A percentile compares a stretch with the other conserved stretches of the same genome.
Evolutionary conservation across 1,284 basidiomycete species (phyloP).

Genomic region (Naganishia sp.): DNA sequence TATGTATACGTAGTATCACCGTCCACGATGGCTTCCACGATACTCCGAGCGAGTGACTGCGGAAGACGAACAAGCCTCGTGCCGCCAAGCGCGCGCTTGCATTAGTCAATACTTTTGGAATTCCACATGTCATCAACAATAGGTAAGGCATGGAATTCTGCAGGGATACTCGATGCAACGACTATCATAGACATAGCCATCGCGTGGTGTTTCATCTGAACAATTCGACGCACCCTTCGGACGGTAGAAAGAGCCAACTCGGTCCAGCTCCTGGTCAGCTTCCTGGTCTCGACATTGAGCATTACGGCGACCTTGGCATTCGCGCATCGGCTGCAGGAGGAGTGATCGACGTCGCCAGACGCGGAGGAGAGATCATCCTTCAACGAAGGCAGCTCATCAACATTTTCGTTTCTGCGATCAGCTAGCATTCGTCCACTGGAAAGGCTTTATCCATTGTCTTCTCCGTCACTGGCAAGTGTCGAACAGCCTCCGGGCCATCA

Average conservation of each 20-base stretch:
- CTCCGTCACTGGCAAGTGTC: not conserved
- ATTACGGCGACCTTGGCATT: no score
- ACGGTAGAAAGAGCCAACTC: no score
- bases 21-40: no score
- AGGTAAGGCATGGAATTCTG: no score
- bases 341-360: not conserved
- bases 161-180: no score
- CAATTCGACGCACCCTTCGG: no score
- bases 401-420: not conserved
- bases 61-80: not conserved
- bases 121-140: conserved; percentile 6
- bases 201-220: no score
- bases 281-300: no score
- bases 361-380: not conserved
- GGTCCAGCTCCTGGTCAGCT: no score
- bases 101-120: not conserved
- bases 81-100: conserved; percentile 26
- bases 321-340: not conserved
- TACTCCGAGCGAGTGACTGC: not conserved
- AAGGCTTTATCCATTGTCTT: not conserved
- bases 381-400: not conserved
- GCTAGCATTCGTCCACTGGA: not conserved
- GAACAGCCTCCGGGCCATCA: not conserved
- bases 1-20: no score
- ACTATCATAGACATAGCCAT: no score